Percentiles rank a stretch among this genome's conserved stretches.
Evolutionary conservation across 116 monocot species (phyloP).

Genomic region (Zostera marina): DNA sequence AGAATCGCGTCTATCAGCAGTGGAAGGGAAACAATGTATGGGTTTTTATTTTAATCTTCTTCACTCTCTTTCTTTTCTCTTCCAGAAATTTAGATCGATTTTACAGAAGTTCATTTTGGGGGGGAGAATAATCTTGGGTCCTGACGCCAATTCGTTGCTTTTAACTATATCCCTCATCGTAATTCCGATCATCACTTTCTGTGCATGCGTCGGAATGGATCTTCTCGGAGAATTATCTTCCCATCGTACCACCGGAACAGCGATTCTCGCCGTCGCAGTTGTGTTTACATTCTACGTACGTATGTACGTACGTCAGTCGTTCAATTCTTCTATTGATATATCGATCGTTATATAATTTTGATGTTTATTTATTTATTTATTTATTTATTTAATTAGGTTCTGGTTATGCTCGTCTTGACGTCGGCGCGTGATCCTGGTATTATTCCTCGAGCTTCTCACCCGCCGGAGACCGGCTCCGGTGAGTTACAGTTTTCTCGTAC

Average conservation of each 20-base stretch:
- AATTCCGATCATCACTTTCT: conserved; percentile 58
- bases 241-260: conserved; percentile 75
- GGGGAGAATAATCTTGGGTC: conserved; percentile 87
- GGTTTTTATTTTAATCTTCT: not conserved
- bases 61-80: not conserved
- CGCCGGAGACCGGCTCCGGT: conserved; percentile 58
- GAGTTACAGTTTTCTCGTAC: conserved; percentile 50
- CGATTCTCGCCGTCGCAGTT: conserved; percentile 39
- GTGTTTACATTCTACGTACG: conserved; percentile 59
- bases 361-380: not conserved
- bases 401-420: conserved; percentile 58
- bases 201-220: conserved; percentile 75
- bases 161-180: conserved; percentile 58
- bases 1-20: not conserved
- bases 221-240: conserved; percentile 61
- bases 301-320: too few species aligned
- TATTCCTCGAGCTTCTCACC: conserved; percentile 64
- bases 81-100: not conserved
- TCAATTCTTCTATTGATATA: too few species aligned
- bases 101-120: conserved; percentile 51
- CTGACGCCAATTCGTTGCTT: conserved; percentile 55
- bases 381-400: conserved; percentile 27
- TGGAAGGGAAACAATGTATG: conserved; percentile 1
- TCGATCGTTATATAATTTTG: not conserved
- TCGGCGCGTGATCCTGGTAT: conserved; percentile 88